A percentile compares a stretch with the other conserved stretches of the same genome.
phyloP scores from a whole-genome alignment of 768 basidiomycete species.

The Tephrocybe sp. region DNA sequence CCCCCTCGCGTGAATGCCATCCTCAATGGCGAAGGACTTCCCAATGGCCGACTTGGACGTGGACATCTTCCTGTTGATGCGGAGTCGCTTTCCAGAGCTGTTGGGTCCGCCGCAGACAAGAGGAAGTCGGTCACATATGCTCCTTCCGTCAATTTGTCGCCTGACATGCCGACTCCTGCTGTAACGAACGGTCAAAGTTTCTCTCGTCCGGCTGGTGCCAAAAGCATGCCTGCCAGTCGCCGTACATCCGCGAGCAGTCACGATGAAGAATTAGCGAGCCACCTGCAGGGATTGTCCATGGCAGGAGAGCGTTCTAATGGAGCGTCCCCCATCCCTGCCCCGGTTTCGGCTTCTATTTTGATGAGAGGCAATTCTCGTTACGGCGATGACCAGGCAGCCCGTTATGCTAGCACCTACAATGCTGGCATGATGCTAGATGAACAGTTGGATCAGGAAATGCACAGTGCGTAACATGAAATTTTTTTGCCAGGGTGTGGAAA shows the following conservation, averaged over 20 bases:
- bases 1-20: constrained; percentile 78
- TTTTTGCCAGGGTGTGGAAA: constrained; percentile 7
- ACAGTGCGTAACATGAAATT: constrained; percentile 58
- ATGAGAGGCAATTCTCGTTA: constrained; percentile 52
- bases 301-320: constrained; percentile 59
- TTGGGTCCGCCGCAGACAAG: constrained; percentile 71
- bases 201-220: constrained; percentile 71
- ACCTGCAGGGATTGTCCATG: constrained; percentile 72
- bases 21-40: constrained; percentile 58
- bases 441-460: constrained; percentile 92
- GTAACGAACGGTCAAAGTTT: constrained; percentile 51
- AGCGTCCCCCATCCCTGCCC: constrained; percentile 55
- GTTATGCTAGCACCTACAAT: constrained; percentile 68
- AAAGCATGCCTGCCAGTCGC: constrained; percentile 92
- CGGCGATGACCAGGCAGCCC: constrained; percentile 56
- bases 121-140: constrained; percentile 88
- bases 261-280: constrained; percentile 78
- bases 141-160: constrained; percentile 72
- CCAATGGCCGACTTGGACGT: constrained; percentile 39
- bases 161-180: constrained; percentile 54
- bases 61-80: constrained; percentile 56
- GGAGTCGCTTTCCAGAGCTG: constrained; percentile 66
- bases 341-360: constrained; percentile 53
- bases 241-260: constrained; percentile 87
- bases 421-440: constrained; percentile 92